A percentile compares a stretch with the other conserved stretches of the same genome.
Conservation (phyloP, 1,139 yeast species). For the Geotrichum europaeum region DNA sequence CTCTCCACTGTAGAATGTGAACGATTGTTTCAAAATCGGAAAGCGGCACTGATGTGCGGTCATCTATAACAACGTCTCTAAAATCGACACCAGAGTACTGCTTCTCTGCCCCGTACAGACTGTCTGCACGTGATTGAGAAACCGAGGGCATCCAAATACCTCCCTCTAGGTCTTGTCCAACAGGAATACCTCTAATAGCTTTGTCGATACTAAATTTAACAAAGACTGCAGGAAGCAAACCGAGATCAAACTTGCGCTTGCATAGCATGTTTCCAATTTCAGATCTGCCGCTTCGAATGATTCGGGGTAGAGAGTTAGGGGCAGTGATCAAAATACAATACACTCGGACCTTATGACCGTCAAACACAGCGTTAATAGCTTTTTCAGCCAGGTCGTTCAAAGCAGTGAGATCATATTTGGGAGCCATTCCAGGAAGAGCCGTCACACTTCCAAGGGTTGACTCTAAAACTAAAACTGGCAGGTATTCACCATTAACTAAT, state of each 20-base stretch:
- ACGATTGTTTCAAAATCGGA: conserved; percentile 67
- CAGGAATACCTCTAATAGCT: conserved; percentile 64
- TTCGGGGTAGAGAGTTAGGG: conserved; percentile 77
- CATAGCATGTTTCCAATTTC: conserved; percentile 95
- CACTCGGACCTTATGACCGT: conserved; percentile 68
- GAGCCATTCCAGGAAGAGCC: conserved; percentile 60
- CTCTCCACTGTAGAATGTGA: conserved; percentile 75
- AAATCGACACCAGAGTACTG: conserved; percentile 80
- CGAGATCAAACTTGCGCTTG: conserved; percentile 72
- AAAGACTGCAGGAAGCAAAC: conserved; percentile 66
- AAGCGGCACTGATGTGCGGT: conserved; percentile 65
- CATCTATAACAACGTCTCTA: conserved; percentile 68
- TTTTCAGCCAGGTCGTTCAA: conserved; percentile 70
- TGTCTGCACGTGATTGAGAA: conserved; percentile 50
- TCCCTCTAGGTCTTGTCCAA: conserved; percentile 72
- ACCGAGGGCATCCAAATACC: conserved; percentile 82
- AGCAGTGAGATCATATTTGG: conserved; percentile 48
- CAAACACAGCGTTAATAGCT: conserved; percentile 63
- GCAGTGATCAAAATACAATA: conserved; percentile 80
- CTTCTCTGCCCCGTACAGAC: conserved; percentile 44
- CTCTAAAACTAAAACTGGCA: conserved; percentile 84
- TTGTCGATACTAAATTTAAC: conserved; percentile 72
- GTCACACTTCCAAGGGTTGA: conserved; percentile 57
- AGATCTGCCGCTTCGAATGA: conserved; percentile 72
- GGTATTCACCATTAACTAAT: conserved; percentile 73